Base-by-base conservation (phyloP, 2,329 filamentous ascomycete species). In the Curvularia lunata region DNA sequence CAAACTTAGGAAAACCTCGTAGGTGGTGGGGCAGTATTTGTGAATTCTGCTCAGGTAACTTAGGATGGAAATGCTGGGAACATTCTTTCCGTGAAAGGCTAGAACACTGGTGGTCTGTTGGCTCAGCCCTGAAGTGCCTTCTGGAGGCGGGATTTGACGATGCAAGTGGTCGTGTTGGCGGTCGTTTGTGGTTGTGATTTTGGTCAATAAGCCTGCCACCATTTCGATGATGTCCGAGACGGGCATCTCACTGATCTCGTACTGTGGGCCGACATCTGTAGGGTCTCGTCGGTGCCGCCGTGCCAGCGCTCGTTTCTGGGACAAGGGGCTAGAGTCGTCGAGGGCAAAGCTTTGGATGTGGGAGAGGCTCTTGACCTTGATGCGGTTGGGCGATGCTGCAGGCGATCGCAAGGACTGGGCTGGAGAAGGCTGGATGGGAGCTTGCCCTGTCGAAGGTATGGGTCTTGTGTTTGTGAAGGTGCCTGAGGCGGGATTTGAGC, bases 11-110 rank as follows among this genome's bases (percentile, higher is more conserved):
- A 99, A 99, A 0, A 99, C 95, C 78, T 99, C 95, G 75, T 97
- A 99, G 0, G 95, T 98, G 5, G 95, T 98, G 0, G 95, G 95
- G 72, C 95, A 99, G 79, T 99, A 99, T 80, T 97, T 97, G 80
- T 99, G 94, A 74, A 99, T 98, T 59, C 95, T 88, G 69, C 89
- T 94, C 52, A 99, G 81, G 71, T 99, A 99, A 83, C 92, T 98
- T 59, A 96, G 82, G 60, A 99, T 98, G 19, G 93, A 97, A 70
- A 99, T 99, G 72, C 91, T 95, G 1, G 95, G 95, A 10, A 98
- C 91, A 65, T 99, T 99, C 80, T 97, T 98, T 65, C 95, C 95
- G 73, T 99, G 95, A 69, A 99, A 99, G 12, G 95, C 94, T 38
- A 99, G 84, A 3, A 99, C 94, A 53, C 82, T 91, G 65, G 81